Evolutionary conservation across 352 stramenopile genomes (phyloP).

Genomic region (Phytophthora megakarya): DNA sequence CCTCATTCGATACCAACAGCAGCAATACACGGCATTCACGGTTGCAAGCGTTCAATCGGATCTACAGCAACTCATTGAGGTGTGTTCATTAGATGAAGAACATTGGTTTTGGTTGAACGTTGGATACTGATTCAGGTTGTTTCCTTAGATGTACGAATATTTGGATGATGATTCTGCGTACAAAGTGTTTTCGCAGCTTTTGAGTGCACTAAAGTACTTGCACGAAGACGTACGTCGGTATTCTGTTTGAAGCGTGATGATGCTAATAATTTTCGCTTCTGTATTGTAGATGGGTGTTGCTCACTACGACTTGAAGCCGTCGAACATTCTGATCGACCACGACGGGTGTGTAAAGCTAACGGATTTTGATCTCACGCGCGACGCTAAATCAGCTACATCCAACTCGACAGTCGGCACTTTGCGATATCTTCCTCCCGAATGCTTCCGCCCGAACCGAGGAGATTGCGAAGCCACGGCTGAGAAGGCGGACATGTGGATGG

Average conservation of each 20-base stretch:
- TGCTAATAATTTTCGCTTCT: conserved; percentile 2
- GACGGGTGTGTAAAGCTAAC: conserved; percentile 89
- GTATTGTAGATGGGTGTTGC: conserved; percentile 62
- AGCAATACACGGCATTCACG: conserved; percentile 80
- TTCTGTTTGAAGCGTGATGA: neutral
- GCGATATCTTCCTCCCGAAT: conserved; percentile 78
- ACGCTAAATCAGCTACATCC: conserved; percentile 55
- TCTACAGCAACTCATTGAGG: conserved; percentile 77
- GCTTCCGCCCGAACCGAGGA: conserved; percentile 58
- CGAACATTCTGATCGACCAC: conserved; percentile 95
- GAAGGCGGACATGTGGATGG: conserved; percentile 86
- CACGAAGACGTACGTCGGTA: conserved; percentile 59
- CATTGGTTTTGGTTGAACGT: neutral
- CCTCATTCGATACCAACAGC: conserved; percentile 68
- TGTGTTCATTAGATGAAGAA: conserved; percentile 10
- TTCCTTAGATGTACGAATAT: conserved; percentile 52
- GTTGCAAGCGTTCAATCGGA: conserved; percentile 73
- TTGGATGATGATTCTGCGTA: conserved; percentile 68
- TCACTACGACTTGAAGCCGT: conserved; percentile 96
- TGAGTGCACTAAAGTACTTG: conserved; percentile 73
- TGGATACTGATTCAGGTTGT: conserved; percentile 2
- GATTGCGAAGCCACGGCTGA: conserved; percentile 71
- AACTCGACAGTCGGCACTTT: conserved; percentile 75
- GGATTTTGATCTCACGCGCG: conserved; percentile 90
- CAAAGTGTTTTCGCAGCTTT: conserved; percentile 67